Evolutionary conservation across 352 stramenopile genomes (phyloP).

Genomic region (Globisporangium echinulatum): DNA sequence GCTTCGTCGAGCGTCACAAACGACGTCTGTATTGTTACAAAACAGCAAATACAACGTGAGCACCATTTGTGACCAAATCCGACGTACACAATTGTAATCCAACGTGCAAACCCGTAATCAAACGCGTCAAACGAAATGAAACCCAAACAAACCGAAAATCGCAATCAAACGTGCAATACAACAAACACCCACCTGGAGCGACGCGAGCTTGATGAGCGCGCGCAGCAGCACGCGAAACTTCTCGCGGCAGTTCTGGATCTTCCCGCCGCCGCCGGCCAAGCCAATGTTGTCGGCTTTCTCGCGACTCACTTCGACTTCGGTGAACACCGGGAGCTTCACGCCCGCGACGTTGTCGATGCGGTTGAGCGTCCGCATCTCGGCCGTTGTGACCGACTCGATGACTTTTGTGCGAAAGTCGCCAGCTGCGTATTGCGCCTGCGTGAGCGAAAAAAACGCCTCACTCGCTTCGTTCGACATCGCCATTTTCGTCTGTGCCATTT

Average conservation of each 20-base stretch:
- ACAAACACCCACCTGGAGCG: slow-evolving; percentile 47
- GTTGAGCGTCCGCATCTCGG: slow-evolving; percentile 93
- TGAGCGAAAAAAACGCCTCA: slow-evolving; percentile 96
- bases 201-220: slow-evolving; percentile 85
- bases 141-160: slow-evolving; percentile 4
- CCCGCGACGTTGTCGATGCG: slow-evolving; percentile 99
- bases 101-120: too few relatives aligned
- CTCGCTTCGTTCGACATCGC: slow-evolving; percentile 87
- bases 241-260: slow-evolving; percentile 93
- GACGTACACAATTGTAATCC: too few relatives aligned
- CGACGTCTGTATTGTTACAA: slow-evolving; percentile 82
- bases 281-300: slow-evolving; percentile 95
- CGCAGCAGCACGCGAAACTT: slow-evolving; percentile 83
- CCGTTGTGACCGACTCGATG: slow-evolving; percentile 93
- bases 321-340: slow-evolving; percentile 99
- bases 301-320: slow-evolving; percentile 91
- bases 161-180: slow-evolving; percentile 37
- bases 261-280: slow-evolving; percentile 94
- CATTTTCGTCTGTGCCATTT: slow-evolving; percentile 61
- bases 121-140: too few relatives aligned
- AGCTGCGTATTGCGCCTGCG: slow-evolving; percentile 97
- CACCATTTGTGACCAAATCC: too few relatives aligned
- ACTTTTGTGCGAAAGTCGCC: slow-evolving; percentile 97
- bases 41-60: background rate
- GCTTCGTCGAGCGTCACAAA: slow-evolving; percentile 99